Percentiles rank a stretch among this genome's conserved stretches.
phyloP scores from a whole-genome alignment of 768 basidiomycete genomes.

The Macrocybe gigantea region DNA sequence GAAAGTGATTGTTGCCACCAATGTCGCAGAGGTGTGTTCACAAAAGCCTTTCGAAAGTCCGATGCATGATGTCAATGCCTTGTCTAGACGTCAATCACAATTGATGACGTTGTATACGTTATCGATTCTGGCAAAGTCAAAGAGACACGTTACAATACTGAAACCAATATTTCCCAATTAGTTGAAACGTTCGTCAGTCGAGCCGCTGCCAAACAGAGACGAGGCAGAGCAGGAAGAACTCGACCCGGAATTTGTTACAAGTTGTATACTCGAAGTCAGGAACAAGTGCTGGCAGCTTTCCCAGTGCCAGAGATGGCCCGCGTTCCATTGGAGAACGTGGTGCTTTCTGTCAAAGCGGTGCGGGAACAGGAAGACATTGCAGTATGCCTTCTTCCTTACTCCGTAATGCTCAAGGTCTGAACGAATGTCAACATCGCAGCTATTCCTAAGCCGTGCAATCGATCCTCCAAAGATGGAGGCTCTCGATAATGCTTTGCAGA shows the following conservation, averaged over 20 bases:
- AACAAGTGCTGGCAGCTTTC: conserved; percentile 62
- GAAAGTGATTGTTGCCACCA: conserved; percentile 88
- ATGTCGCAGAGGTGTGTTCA: conserved; percentile 74
- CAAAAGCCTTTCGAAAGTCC: conserved; percentile 49
- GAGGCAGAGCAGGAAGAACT: conserved; percentile 89
- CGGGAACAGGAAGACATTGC: conserved; percentile 74
- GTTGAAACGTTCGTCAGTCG: conserved; percentile 73
- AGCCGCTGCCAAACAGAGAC: conserved; percentile 77
- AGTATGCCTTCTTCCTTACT: conserved; percentile 25
- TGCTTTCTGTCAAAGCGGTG: conserved; percentile 77
- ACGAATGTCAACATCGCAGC: conserved; percentile 24
- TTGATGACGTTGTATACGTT: conserved; percentile 84
- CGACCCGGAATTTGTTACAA: conserved; percentile 83
- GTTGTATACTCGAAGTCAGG: conserved; percentile 72
- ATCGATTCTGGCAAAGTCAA: conserved; percentile 84
- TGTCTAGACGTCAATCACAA: conserved; percentile 78
- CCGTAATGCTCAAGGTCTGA: conserved; percentile 10
- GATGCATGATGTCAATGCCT: conserved; percentile 28
- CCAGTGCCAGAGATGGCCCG: conserved; percentile 86
- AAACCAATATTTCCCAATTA: conserved; percentile 67
- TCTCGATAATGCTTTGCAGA: conserved; percentile 71
- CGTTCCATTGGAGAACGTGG: conserved; percentile 79
- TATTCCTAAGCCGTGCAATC: conserved; percentile 68
- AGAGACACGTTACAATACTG: conserved; percentile 70
- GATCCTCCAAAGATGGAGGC: conserved; percentile 75